Conservation (phyloP, 805 yeast species). For the Spathaspora sp. region DNA sequence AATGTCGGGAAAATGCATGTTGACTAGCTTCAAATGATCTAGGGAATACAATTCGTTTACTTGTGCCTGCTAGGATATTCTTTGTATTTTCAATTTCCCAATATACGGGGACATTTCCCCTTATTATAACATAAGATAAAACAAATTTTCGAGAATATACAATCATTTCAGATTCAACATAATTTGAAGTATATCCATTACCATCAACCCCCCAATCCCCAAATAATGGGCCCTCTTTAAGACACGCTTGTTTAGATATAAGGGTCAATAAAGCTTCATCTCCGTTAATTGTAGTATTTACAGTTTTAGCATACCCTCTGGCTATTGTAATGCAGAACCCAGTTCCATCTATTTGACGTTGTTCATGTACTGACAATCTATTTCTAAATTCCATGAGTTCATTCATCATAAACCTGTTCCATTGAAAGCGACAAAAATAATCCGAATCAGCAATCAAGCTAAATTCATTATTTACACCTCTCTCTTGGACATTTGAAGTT, state of each 20-base stretch:
- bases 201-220: constrained; percentile 61
- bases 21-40: constrained; percentile 52
- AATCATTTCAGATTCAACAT: constrained; percentile 49
- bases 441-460: constrained; percentile 30
- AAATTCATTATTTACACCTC: constrained; percentile 30
- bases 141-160: constrained; percentile 38
- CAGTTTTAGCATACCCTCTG: constrained; percentile 50
- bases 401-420: constrained; percentile 48
- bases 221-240: constrained; percentile 45
- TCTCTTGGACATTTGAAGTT: constrained; percentile 41
- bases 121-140: constrained; percentile 41
- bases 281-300: constrained; percentile 29
- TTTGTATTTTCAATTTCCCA: constrained; percentile 49
- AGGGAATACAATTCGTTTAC: constrained; percentile 44
- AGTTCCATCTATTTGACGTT: constrained; percentile 38
- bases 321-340: constrained; percentile 46
- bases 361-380: constrained; percentile 39
- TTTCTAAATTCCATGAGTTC: constrained; percentile 46
- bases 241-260: constrained; percentile 50
- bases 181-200: constrained; percentile 50
- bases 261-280: constrained; percentile 43
- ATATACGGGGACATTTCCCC: constrained; percentile 55
- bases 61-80: constrained; percentile 28
- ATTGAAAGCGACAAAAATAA: constrained; percentile 44
- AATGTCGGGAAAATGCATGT: constrained; percentile 49